Percentiles rank a stretch among this genome's conserved stretches.
Conservation (phyloP, 305 asterid genomes). For the Coffea humblotiana region DNA sequence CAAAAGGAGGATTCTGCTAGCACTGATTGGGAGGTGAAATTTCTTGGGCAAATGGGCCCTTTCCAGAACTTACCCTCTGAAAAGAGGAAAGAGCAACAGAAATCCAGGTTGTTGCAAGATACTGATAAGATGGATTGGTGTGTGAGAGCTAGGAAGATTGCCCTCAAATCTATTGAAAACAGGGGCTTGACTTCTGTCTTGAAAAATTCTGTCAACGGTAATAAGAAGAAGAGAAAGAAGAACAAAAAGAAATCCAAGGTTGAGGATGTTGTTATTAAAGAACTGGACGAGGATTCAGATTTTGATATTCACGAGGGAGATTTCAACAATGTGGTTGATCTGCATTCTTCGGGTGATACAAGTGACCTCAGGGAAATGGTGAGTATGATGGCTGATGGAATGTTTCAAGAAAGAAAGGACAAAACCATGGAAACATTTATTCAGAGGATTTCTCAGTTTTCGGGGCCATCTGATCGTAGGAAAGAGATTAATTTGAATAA, state of each 20-base stretch:
- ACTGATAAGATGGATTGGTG: conserved; percentile 82
- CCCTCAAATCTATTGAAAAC: conserved; percentile 82
- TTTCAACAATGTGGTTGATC: conserved; percentile 26
- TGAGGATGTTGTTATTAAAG: conserved; percentile 18
- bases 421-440: conserved; percentile 68
- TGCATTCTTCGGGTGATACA: conserved; percentile 25
- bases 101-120: conserved; percentile 52
- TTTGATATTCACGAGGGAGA: conserved; percentile 36
- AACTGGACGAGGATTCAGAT: conserved; percentile 41
- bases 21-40: conserved; percentile 69
- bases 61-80: conserved; percentile 30
- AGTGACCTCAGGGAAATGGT: conserved; percentile 49
- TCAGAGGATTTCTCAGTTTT: conserved; percentile 78
- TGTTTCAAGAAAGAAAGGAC: conserved; percentile 66
- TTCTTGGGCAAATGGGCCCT: conserved; percentile 56
- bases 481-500: conserved; percentile 80
- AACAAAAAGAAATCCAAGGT: conserved; percentile 43
- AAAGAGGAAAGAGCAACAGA: conserved; percentile 46
- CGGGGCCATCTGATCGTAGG: conserved; percentile 86
- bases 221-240: conserved; percentile 50
- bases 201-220: conserved; percentile 51
- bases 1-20: conserved; percentile 17
- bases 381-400: conserved; percentile 64
- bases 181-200: conserved; percentile 63
- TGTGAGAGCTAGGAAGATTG: conserved; percentile 85